Conservation (phyloP, 179 eudicot genomes). For the Silene coronaria region DNA sequence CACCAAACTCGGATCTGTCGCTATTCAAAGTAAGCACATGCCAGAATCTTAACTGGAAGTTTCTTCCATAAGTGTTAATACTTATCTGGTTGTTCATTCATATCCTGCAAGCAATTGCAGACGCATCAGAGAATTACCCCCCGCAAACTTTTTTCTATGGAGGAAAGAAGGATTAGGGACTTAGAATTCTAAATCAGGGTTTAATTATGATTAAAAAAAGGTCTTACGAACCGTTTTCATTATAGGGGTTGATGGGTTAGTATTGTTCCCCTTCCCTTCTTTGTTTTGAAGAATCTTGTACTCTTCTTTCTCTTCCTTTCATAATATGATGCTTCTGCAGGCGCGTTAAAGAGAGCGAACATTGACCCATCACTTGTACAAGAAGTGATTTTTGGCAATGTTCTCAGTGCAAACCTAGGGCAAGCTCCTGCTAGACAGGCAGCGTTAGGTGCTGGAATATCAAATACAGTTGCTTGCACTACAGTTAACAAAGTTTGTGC, state of each 20-base stretch:
- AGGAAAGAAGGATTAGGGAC: not conserved
- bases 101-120: conserved; percentile 27
- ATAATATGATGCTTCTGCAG: conserved; percentile 28
- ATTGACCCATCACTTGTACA: conserved; percentile 90
- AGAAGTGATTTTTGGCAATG: conserved; percentile 93
- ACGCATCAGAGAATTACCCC: conserved; percentile 53
- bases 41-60: not conserved
- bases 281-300: not conserved
- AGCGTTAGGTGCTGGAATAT: conserved; percentile 88
- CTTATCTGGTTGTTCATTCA: not conserved
- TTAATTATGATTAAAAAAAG: not conserved
- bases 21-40: conserved; percentile 56
- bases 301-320: not conserved
- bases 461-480: conserved; percentile 75
- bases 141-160: too few species aligned
- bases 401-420: conserved; percentile 89
- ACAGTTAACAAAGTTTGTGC: conserved; percentile 98
- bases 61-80: not conserved
- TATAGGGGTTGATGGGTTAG: too few species aligned
- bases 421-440: conserved; percentile 99
- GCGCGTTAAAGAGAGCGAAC: conserved; percentile 84
- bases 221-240: not conserved
- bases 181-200: not conserved
- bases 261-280: too few species aligned
- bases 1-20: conserved; percentile 86